A percentile compares a stretch with the other conserved stretches of the same genome.
Evolutionary conservation across 2,329 filamentous ascomycete species (phyloP).

Genomic region (Bertia moriformis): DNA sequence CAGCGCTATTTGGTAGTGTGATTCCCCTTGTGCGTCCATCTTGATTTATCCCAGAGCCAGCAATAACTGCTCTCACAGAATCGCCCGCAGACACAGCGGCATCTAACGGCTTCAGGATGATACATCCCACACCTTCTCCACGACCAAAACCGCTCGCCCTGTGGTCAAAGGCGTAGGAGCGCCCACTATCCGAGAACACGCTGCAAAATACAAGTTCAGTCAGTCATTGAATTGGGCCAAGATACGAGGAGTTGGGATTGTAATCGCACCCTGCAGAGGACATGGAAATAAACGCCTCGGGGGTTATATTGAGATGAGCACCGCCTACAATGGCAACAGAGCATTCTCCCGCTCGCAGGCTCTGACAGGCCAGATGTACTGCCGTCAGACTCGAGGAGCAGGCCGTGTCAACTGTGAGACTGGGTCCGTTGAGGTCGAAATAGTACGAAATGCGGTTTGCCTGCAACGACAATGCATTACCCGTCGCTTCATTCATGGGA

Average conservation of each 20-base stretch:
- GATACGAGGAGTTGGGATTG: too few species aligned
- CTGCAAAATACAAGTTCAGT: too few species aligned
- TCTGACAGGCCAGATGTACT: slow-evolving; percentile 5
- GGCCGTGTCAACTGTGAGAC: slow-evolving; percentile 7
- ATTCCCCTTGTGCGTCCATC: neutral
- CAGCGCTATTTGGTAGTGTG: neutral
- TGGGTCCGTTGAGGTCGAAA: slow-evolving; percentile 7
- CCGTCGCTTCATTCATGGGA: neutral
- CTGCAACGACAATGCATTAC: slow-evolving; percentile 17
- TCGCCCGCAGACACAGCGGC: neutral
- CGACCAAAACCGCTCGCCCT: slow-evolving; percentile 1
- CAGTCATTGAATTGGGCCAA: too few species aligned
- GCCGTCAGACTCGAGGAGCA: slow-evolving; percentile 6
- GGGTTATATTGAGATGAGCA: slow-evolving; percentile 4
- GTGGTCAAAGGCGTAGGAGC: slow-evolving; percentile 2
- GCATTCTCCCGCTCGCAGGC: slow-evolving; percentile 7
- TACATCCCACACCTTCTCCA: neutral
- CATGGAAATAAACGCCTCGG: slow-evolving; percentile 7
- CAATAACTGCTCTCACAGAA: neutral
- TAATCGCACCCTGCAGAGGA: slow-evolving; percentile 18
- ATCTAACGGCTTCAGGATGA: neutral
- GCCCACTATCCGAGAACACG: slow-evolving; percentile 6
- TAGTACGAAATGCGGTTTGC: slow-evolving; percentile 9
- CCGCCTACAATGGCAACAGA: slow-evolving; percentile 6
- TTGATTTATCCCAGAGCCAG: neutral